These are phyloP conservation scores for Whalleya microplaca DNA, from an alignment of 2,329 filamentous ascomycete species.

Conservation along the genomic window DNA sequence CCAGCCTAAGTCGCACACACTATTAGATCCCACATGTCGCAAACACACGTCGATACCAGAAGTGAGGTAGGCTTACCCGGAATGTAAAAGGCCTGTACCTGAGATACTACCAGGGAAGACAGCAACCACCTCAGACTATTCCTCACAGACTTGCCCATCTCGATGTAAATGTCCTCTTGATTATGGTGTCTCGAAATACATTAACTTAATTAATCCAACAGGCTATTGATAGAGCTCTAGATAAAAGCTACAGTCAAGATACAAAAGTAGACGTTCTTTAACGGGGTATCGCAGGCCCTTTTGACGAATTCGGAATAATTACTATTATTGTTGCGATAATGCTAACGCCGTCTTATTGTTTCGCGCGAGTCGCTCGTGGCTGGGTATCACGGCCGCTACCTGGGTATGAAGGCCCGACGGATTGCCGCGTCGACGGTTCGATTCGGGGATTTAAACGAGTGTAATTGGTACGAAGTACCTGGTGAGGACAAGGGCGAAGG, in stretches of 20 bases:
- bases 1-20: conserved; percentile 58
- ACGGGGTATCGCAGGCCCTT: conserved; percentile 1
- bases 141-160: conserved; percentile 31
- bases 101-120: conserved; percentile 50
- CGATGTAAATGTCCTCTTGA: conserved; percentile 15
- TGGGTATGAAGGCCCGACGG: conserved; percentile 16
- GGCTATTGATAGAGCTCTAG: neutral
- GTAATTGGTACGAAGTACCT: conserved; percentile 60
- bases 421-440: conserved; percentile 3
- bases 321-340: conserved; percentile 16
- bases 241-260: neutral
- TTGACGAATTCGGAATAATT: conserved; percentile 5
- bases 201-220: conserved; percentile 28
- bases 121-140: conserved; percentile 48
- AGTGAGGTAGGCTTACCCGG: conserved; percentile 67
- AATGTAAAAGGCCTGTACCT: conserved; percentile 76
- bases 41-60: neutral
- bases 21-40: conserved; percentile 23
- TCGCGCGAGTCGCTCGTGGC: conserved; percentile 5
- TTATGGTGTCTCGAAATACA: conserved; percentile 24
- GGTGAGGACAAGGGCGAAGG: conserved; percentile 11
- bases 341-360: neutral
- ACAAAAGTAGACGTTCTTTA: neutral
- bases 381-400: conserved; percentile 7
- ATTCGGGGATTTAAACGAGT: conserved; percentile 46